Evolutionary conservation across 116 monocot genomes (phyloP), one percentile per base, ranked within the genome.

Genomic region (Posidonia oceanica): DNA sequence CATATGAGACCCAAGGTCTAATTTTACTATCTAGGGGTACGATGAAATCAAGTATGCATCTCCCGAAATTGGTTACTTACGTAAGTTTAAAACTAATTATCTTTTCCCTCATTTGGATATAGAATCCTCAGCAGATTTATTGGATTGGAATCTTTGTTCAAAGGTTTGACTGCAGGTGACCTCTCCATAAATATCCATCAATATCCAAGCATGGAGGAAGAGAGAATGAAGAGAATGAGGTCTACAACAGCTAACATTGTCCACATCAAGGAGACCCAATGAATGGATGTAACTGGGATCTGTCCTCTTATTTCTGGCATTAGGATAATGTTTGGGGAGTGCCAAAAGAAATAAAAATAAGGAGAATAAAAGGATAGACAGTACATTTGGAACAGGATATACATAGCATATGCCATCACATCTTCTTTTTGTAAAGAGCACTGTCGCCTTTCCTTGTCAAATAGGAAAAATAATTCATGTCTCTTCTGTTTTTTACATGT

Each of bases 361-460:
- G 18, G 37, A 63, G 15, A 63, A 7, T 37, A 62, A 37, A 62
- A 62, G 13, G 2, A 62, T 20, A 23, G 22, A 37, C 4, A 3
- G 36, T 22, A 29, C 4, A 62, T 22, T 10, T 15, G 15, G 63
- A 38, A 3, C 0, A 39, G 39, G 64, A 64, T 65, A 65, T 42
- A 40, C 65, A 65, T 17, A 11, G 17, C 65, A 65, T 18, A 40
- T 41, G 41, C 65, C 65, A 65, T 65, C 65, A 65, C 65, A 65
- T 65, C 41, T 65, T 65, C 65, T 65, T 65, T 65, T 7, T 42
- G 65, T 65, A 65, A 40, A 65, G 41, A 42, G 64, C 16, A 41
- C 40, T 64, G 64, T 41, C 39, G 17, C n/a, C 63, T 63, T 64
- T 41, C 64, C n/a, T 40, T 41, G 64, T 41, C 64, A 42, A 41